Evolutionary conservation across 2,329 filamentous ascomycete genomes (phyloP), one percentile per base, ranked within the genome.

Genomic region (Fusarium xyrophilum): DNA sequence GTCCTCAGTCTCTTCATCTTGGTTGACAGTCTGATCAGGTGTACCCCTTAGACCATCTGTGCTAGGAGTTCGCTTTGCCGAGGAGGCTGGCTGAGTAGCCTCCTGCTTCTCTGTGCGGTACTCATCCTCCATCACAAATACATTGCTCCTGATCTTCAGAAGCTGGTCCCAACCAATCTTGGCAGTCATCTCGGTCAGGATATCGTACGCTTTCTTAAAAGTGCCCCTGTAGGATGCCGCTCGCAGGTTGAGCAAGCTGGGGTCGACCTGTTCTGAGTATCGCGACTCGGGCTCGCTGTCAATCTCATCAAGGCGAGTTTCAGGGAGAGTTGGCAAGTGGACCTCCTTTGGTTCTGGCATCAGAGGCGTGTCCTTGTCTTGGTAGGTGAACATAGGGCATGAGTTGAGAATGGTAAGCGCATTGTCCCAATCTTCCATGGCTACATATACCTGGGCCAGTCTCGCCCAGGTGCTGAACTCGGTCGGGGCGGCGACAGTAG

Each of bases 121-220:
- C 79, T 99, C 96, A 76, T 99, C 96, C 78, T 99, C 96, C 96
- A 99, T 99, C 50, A 99, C 96, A 73, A 99, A 99, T 3, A 99
- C 96, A 67, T 95, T 94, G 81, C 95, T 98, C 71, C 96, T 88
- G 74, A 96, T 97, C 79, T 93, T 96, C 53, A 99, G 83, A 25
- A 99, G 85, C 76, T 97, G 93, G 74, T 99, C 96, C 96, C 96
- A 99, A 39, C 96, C 96, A 73, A 99, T 97, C 79, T 96, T 95
- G 65, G 93, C 91, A 0, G 95, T 97, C 83, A 99, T 95, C 77
- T 97, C 95, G 0, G 96, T 98, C 65, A 99, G 84, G 35, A 99
- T 91, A 68, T 90, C 90, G 81, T 99, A 99, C 2, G 96, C 96
- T 76, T 97, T 93, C 75, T 96, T 89, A 77, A 99, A 99, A 0